Conservation (phyloP, 163 green algal species). For the Trebouxia gelatinosa region DNA sequence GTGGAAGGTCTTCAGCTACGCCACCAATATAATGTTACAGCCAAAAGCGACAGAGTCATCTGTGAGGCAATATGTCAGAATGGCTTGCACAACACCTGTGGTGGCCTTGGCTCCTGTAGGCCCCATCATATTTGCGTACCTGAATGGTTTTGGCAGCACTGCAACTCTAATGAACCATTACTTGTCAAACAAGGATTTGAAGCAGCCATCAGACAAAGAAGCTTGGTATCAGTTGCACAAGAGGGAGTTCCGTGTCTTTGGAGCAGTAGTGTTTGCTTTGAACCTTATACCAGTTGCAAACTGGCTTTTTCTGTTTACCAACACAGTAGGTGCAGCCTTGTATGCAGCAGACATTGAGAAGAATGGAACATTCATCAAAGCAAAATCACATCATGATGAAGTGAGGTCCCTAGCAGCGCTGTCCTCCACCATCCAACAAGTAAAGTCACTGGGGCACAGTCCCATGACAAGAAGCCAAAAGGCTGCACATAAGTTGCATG, state of each 20-base stretch:
- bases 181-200: background rate
- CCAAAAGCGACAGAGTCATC: conserved; percentile 6
- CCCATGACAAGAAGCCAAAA: conserved; percentile 8
- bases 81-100: conserved; percentile 7
- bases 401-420: background rate
- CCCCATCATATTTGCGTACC: conserved; percentile 7
- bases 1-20: background rate
- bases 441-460: conserved; percentile 11
- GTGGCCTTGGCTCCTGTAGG: background rate
- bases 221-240: background rate
- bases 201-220: background rate
- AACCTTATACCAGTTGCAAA: conserved; percentile 22
- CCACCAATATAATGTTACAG: background rate
- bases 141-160: conserved; percentile 15
- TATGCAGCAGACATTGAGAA: conserved; percentile 30
- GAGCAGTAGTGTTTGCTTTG: conserved; percentile 1
- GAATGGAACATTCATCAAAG: background rate
- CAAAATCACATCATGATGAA: background rate
- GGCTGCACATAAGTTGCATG: conserved; percentile 10
- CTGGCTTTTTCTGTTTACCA: conserved; percentile 27
- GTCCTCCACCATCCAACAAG: background rate
- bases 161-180: conserved; percentile 20
- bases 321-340: conserved; percentile 21
- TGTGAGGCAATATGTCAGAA: conserved; percentile 4
- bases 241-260: conserved; percentile 19